A percentile compares a stretch with the other conserved stretches of the same genome.
These are phyloP conservation scores for Phytophthora ramorum DNA, from an alignment of 352 stramenopile genomes.

Conservation along the genomic window DNA sequence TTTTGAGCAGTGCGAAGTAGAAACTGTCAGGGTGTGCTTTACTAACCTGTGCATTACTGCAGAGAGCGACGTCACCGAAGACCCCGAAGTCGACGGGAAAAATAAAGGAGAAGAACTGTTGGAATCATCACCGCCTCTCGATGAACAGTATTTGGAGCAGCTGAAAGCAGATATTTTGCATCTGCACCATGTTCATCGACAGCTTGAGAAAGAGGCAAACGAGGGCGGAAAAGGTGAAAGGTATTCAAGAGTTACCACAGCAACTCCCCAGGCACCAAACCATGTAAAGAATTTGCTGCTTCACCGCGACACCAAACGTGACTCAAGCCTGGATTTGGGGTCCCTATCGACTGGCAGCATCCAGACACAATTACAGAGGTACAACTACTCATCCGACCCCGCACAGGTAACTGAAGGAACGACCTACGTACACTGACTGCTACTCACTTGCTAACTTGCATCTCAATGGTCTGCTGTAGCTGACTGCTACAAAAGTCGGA, in stretches of 20 bases:
- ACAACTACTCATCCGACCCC: conserved; percentile 59
- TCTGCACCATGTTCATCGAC: conserved; percentile 35
- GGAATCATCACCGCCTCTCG: conserved; percentile 2
- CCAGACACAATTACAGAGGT: conserved; percentile 43
- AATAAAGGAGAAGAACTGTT: conserved; percentile 1
- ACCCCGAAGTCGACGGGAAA: conserved; percentile 3
- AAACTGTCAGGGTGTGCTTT: background rate
- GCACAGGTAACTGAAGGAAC: conserved; percentile 34
- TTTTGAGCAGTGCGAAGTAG: background rate
- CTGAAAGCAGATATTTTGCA: conserved; percentile 65
- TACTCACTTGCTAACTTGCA: conserved; percentile 1
- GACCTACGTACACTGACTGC: background rate
- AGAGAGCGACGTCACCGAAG: conserved; percentile 4
- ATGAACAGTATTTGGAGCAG: conserved; percentile 62
- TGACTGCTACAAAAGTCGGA: conserved; percentile 38
- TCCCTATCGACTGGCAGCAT: conserved; percentile 16
- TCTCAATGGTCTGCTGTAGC: conserved; percentile 22
- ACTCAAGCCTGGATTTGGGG: conserved; percentile 2
- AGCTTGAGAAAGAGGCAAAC: conserved; percentile 23
- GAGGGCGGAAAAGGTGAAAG: conserved; percentile 4
- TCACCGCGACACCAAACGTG: conserved; percentile 54
- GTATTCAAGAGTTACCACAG: conserved; percentile 1
- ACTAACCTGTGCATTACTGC: background rate
- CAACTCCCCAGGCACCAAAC: conserved; percentile 28
- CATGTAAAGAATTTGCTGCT: conserved; percentile 70